Evolutionary conservation across 805 yeast genomes (phyloP), one percentile per base, ranked within the genome.

Genomic region (Lipomyces yamanashiensis): DNA sequence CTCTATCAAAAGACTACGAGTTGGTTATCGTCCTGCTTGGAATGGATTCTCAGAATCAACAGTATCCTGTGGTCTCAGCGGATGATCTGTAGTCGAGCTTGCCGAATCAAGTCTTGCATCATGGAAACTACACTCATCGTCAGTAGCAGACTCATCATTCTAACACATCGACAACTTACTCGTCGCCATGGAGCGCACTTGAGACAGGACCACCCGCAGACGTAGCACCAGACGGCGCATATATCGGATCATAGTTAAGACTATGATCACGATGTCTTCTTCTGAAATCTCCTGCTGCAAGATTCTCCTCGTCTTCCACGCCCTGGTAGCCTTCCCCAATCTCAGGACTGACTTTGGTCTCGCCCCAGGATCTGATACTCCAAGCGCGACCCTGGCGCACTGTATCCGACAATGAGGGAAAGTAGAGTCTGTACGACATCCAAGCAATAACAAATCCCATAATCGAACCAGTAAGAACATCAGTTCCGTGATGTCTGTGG

Each of bases 401-500:
- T 70, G 69, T 58, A 54, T 69, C 71, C 62, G 59, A 59, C 39
- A 72, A 71, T 33, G 73, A 69, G 0, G 88, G 88, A 75, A 82
- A 87, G 49, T 81, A 75, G 41, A 87, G 76, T 68, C 81, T 74
- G 69, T 87, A 87, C 33, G 84, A 77, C 81, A 84, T 81, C 75
- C 76, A 78, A 0, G 92, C 93, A 40, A 87, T 76, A 1, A 78
- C 63, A 4, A 77, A 67, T 0, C 99, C 99, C 2, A 93, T 72
- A 0, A 79, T 17, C 36, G 88, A 79, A 2, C 99, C 99, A 15
- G 87, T 72, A 1, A 88, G 70, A 0, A 95, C 88, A 75, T 93
- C 99, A 17, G 89, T 79, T 73, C 90, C 91, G 76, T 93, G 98
- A 73, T 93, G 99, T 74, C 98, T 82, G 76, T 92, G 92, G 76